Base-by-base conservation (phyloP, 1,139 yeast genomes). In the Candida freyschussii region DNA sequence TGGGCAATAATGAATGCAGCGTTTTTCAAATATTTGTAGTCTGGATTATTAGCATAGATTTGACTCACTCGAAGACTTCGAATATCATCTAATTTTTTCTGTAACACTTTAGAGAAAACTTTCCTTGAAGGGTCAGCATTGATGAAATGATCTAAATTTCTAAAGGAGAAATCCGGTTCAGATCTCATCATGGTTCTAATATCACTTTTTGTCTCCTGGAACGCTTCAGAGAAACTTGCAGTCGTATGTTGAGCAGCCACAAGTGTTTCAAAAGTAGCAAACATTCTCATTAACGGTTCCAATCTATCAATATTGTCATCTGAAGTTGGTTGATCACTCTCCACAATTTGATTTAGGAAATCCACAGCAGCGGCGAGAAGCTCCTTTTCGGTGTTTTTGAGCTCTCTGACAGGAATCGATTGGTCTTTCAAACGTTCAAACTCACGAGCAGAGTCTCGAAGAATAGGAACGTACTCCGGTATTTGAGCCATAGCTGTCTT, bases 151-250 rank as follows among this genome's bases (percentile, higher is more conserved):
- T 45, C 50, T 7, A 63, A 32, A 8, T 54, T 58, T 2, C 48
- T 50, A 13, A 62, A 34, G 1, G 47, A 39, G 6, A 64, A 40
- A 10, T 50, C 58, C 2, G 50, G 41, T 21, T 52, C 57, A 1
- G 22, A 21, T 12, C 43, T 32, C 5, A 27, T 13, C 15, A 28
- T 17, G 1, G 8, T 12, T 12, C 36, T 29, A 2, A 46, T 32
- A 2, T 10, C 19, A 2, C 28, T 19, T 21, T 40, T 46, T 1
- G 44, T 21, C 3, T 24, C n/a, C 3, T 26, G 14, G 21, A 43
- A 46, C 4, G 29, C 26, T 0, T 11, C 12, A 4, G 21, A 14
- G 26, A 45, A 47, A 7, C 12, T 15, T 0, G 9, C 15, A 0
- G 37, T 26, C 12, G 36, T 31, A 3, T 13, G 13, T 16, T 40